Conservation (phyloP, 2,329 filamentous ascomycete species). For the Zalaria obscura region DNA sequence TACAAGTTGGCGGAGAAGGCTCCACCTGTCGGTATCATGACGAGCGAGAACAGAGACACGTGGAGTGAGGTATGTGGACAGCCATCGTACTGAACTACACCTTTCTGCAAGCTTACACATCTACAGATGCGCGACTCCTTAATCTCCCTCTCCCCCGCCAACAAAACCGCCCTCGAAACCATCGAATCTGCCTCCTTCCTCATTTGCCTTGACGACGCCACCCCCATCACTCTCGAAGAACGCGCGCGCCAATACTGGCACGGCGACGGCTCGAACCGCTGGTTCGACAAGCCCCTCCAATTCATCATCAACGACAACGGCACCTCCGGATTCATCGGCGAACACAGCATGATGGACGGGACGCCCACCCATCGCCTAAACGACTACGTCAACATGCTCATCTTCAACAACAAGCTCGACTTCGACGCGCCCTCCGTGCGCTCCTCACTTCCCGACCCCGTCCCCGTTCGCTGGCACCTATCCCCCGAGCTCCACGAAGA, state of each 20-base stretch:
- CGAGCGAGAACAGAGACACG: constrained; percentile 82
- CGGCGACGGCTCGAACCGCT: constrained; percentile 87
- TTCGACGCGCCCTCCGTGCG: constrained; percentile 66
- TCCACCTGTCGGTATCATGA: constrained; percentile 69
- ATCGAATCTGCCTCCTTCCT: constrained; percentile 86
- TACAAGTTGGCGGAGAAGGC: constrained; percentile 63
- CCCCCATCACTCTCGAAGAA: constrained; percentile 87
- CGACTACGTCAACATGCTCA: constrained; percentile 82
- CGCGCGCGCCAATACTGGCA: constrained; percentile 96
- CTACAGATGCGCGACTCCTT: constrained; percentile 50
- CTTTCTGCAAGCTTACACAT: background rate
- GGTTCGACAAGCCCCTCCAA: constrained; percentile 96
- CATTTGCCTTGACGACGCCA: constrained; percentile 83
- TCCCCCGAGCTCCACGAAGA: constrained; percentile 59
- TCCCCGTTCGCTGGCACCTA: constrained; percentile 63
- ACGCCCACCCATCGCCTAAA: constrained; percentile 95
- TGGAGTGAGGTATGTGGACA: constrained; percentile 56
- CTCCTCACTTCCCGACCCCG: constrained; percentile 71
- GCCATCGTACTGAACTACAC: too few relatives aligned
- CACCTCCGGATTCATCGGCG: constrained; percentile 91
- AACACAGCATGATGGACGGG: constrained; percentile 99
- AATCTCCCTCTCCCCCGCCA: constrained; percentile 61
- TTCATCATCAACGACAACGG: constrained; percentile 98
- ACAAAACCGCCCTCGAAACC: constrained; percentile 60
- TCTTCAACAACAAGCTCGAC: constrained; percentile 89